A percentile compares a stretch with the other conserved stretches of the same genome.
These are phyloP conservation scores for Emergomyces orientalis DNA, from an alignment of 2,329 filamentous ascomycete genomes.

Conservation along the genomic window DNA sequence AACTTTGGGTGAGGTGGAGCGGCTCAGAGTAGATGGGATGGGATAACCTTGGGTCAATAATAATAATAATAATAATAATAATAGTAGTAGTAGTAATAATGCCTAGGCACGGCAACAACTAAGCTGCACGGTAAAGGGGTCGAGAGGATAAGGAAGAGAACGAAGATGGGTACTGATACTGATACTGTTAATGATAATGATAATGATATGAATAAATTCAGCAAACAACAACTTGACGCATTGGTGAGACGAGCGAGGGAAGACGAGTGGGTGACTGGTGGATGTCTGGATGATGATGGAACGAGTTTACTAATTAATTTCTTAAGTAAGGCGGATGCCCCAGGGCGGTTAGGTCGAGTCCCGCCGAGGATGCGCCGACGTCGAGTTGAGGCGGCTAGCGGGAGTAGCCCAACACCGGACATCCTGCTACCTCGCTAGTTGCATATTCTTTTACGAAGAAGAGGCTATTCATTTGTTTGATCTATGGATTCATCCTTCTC, in stretches of 20 bases:
- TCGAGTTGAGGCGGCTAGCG: too few species aligned
- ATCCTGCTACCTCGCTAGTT: too few species aligned
- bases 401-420: too few species aligned
- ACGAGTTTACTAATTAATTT: neutral
- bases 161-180: neutral
- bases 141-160: too few species aligned
- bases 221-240: too few species aligned
- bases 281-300: neutral
- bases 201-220: neutral
- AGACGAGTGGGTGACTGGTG: neutral
- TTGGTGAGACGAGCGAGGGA: neutral
- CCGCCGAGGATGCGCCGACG: conserved; percentile 2
- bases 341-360: neutral
- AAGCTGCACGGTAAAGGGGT: neutral
- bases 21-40: neutral
- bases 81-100: neutral
- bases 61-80: neutral
- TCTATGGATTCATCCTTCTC: neutral
- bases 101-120: neutral
- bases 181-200: neutral
- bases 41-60: neutral
- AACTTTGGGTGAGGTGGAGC: conserved; percentile 4
- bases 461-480: neutral
- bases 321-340: neutral
- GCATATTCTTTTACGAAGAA: too few species aligned